phyloP scores from a whole-genome alignment of 2,329 filamentous ascomycete genomes.

The Gnomoniopsis sp. region DNA sequence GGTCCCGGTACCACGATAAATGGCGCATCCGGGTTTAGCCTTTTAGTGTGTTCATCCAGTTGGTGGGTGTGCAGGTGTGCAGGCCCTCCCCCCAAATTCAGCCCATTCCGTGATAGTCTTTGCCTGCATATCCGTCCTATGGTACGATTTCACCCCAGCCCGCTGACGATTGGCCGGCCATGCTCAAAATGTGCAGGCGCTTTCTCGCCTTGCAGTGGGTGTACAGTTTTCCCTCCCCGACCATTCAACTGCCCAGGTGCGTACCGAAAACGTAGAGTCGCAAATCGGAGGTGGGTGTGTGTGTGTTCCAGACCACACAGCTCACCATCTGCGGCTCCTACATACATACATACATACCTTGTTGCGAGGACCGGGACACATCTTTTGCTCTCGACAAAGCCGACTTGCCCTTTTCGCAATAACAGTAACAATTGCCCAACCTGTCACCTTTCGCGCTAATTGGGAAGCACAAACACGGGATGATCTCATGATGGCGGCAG shows the following conservation, averaged over 20 bases:
- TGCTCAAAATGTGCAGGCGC: not conserved
- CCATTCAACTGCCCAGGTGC: not conserved
- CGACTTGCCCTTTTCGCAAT: too few relatives aligned
- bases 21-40: not conserved
- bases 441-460: not conserved
- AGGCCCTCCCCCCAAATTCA: not conserved
- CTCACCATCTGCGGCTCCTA: not conserved
- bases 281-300: not conserved
- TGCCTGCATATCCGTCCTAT: not conserved
- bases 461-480: not conserved
- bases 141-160: not conserved
- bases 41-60: not conserved
- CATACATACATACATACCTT: too few relatives aligned
- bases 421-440: not conserved
- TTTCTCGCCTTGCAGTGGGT: not conserved
- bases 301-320: not conserved
- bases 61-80: not conserved
- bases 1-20: not conserved
- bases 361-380: too few relatives aligned
- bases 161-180: not conserved
- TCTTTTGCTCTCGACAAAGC: too few relatives aligned
- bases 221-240: not conserved
- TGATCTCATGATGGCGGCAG: constrained; percentile 1
- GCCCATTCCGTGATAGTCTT: not conserved
- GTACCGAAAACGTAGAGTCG: not conserved